Evolutionary conservation across 495 filamentous ascomycete genomes (phyloP).

Genomic region (Alectoria sarmentosa): DNA sequence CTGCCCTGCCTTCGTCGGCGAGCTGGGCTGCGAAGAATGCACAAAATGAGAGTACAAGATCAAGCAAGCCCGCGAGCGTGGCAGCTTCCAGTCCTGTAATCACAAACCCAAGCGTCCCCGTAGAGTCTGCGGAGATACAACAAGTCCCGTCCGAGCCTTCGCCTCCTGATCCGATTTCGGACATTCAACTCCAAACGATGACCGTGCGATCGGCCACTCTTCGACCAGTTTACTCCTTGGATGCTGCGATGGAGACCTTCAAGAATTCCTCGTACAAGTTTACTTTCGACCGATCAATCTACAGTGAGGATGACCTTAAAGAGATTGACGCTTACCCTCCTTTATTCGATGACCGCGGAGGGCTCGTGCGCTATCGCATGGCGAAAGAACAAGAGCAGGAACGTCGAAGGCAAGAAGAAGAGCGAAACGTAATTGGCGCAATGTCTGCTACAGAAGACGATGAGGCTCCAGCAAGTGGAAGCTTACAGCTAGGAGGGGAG

Average conservation of each 20-base stretch:
- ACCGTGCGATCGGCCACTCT: conserved; percentile 18
- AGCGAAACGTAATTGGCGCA: conserved; percentile 48
- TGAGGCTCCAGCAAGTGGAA: conserved; percentile 66
- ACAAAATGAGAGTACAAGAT: conserved; percentile 58
- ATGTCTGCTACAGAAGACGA: conserved; percentile 41
- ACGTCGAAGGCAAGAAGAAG: conserved; percentile 48
- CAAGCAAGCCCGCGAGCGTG: conserved; percentile 71
- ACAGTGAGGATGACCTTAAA: conserved; percentile 47
- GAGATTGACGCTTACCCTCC: conserved; percentile 60
- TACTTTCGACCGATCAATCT: conserved; percentile 45
- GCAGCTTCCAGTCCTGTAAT: conserved; percentile 75
- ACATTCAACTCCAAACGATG: conserved; percentile 8
- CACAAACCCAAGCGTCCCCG: conserved; percentile 50
- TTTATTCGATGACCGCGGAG: conserved; percentile 72
- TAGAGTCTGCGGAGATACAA: conserved; percentile 37
- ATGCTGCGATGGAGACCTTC: conserved; percentile 48
- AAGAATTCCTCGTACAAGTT: conserved; percentile 54
- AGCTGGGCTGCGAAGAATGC: conserved; percentile 84
- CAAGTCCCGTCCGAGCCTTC: conserved; percentile 27
- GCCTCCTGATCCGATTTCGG: conserved; percentile 25
- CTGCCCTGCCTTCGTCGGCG: conserved; percentile 84
- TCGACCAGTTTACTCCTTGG: conserved; percentile 30
- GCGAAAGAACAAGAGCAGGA: conserved; percentile 65
- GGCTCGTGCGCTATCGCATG: conserved; percentile 59
- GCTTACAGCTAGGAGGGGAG: conserved; percentile 82